Evolutionary conservation across 345 rosid species (phyloP).

Genomic region (Reutealis trisperma): DNA sequence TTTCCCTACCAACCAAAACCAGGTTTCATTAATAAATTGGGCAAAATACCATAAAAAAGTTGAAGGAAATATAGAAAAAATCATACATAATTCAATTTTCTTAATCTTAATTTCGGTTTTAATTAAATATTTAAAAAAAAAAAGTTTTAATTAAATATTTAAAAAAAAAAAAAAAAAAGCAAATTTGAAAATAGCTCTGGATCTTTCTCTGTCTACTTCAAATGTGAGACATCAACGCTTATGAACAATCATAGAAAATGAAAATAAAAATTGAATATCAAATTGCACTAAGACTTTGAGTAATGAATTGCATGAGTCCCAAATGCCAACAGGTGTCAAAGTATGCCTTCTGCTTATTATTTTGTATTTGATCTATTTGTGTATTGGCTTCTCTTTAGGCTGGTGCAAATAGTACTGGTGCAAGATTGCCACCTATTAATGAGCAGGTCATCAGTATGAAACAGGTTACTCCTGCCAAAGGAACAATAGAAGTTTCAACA

Average conservation of each 20-base stretch:
- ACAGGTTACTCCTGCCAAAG: slow-evolving; percentile 90
- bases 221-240: neutral
- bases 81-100: no score
- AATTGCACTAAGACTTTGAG: neutral
- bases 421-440: slow-evolving; percentile 89
- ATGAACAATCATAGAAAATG: neutral
- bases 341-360: neutral
- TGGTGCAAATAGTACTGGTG: slow-evolving; percentile 98
- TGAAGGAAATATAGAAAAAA: no score
- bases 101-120: no score
- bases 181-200: no score
- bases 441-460: slow-evolving; percentile 93
- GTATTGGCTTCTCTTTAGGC: slow-evolving; percentile 47
- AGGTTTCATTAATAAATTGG: no score
- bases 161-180: no score
- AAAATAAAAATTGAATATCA: neutral
- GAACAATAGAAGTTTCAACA: slow-evolving; percentile 79
- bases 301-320: neutral
- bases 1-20: no score
- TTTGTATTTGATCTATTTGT: slow-evolving; percentile 7
- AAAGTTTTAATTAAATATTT: no score
- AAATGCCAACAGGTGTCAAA: neutral
- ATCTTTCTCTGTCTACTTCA: no score
- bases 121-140: no score
- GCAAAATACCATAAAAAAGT: no score